Evolutionary conservation across 2,329 filamentous ascomycete genomes (phyloP), one percentile per base, ranked within the genome.

Genomic region (Pleoardoris graminearum): DNA sequence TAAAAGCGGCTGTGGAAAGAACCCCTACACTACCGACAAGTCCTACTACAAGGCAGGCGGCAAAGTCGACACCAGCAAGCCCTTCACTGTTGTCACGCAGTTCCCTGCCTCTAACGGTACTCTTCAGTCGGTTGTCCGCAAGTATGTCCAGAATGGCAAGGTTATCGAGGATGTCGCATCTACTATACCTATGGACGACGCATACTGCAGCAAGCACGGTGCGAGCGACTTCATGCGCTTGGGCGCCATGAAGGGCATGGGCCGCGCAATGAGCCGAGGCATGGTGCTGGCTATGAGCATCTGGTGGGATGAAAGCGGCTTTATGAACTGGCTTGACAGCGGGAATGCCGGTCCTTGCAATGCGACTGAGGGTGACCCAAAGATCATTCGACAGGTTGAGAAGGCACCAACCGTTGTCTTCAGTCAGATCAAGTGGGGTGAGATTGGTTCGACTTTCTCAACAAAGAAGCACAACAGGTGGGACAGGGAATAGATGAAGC

Each of bases 61-160:
- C 22, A 85, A 75, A 45, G 75, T 89, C 60, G 81, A 87, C 68
- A 85, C 84, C 49, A 80, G 71, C 57, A 76, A 78, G 66, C 81
- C 82, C 62, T 71, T 88, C 61, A 88, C 85, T 7, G 84, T 89
- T 21, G 82, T 88, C 51, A 88, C 85, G 8, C 85, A 88, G 70
- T 88, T 88, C 76, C 72, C 84, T 60, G 82, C 81, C 48, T 82
- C 79, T 44, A 69, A 77, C 53, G 84, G 85, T 51, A 72, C 75
- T 8, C 81, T 88, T 43, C 77, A 74, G 47, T 80, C 85, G 70
- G 85, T 88, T 70, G 81, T 80, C 62, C 83, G 85, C 62, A 79
- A 86, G 72, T 88, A 88, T 70, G 79, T 86, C 51, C 86, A 88
- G 74, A 75, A 83, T 70, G 83, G 82, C 59, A 75, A 76, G 30